These are phyloP conservation scores for Sporothrix globosa DNA, from an alignment of 2,329 filamentous ascomycete species.

Conservation along the genomic window DNA sequence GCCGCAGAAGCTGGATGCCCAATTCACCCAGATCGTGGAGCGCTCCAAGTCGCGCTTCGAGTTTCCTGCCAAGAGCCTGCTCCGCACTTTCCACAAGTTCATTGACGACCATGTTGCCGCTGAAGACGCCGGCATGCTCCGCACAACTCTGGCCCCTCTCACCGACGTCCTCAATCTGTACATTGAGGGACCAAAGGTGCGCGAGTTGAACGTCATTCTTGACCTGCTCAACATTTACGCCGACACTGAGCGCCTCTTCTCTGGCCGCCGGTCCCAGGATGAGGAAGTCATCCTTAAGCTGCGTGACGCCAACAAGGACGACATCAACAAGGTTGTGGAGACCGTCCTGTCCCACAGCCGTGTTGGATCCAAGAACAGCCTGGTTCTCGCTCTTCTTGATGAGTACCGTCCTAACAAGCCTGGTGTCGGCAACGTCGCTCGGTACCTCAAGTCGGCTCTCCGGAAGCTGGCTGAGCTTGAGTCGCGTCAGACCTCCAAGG, in stretches of 20 bases:
- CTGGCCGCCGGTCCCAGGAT: slow-evolving; percentile 79
- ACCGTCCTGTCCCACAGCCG: slow-evolving; percentile 92
- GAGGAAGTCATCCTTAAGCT: slow-evolving; percentile 93
- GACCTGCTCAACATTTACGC: slow-evolving; percentile 80
- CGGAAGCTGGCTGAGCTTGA: slow-evolving; percentile 89
- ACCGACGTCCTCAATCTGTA: slow-evolving; percentile 78
- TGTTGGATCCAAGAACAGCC: slow-evolving; percentile 89
- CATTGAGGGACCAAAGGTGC: slow-evolving; percentile 82
- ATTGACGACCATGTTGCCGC: slow-evolving; percentile 80
- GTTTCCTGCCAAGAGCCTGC: slow-evolving; percentile 87
- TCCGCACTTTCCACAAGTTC: slow-evolving; percentile 85
- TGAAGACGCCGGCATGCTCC: slow-evolving; percentile 73
- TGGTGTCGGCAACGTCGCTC: slow-evolving; percentile 82
- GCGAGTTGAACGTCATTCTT: slow-evolving; percentile 83
- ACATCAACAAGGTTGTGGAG: slow-evolving; percentile 80
- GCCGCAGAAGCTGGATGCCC: slow-evolving; percentile 86
- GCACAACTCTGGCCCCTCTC: slow-evolving; percentile 73
- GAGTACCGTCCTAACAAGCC: slow-evolving; percentile 96
- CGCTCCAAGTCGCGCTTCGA: slow-evolving; percentile 77
- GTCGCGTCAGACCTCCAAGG: slow-evolving; percentile 84
- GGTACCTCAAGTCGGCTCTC: slow-evolving; percentile 80
- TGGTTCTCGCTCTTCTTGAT: slow-evolving; percentile 87
- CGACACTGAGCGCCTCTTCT: slow-evolving; percentile 84
- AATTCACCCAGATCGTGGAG: slow-evolving; percentile 83
- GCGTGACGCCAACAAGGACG: slow-evolving; percentile 94